Evolutionary conservation across 305 asterid genomes (phyloP).

Genomic region (Rubia balearica): DNA sequence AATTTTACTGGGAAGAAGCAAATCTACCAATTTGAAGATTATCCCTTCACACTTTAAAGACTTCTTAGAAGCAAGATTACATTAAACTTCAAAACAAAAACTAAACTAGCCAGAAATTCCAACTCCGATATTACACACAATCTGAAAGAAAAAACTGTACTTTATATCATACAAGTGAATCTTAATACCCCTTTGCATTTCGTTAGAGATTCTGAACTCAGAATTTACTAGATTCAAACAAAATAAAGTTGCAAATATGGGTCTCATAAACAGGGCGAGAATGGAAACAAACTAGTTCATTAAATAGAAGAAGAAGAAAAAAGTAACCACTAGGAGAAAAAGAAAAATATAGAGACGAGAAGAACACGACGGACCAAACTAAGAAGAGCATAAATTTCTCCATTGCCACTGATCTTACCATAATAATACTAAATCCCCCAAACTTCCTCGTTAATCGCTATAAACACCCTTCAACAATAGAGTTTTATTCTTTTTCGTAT

Average conservation of each 20-base stretch:
- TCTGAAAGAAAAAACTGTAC: neutral
- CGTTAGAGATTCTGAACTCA: neutral
- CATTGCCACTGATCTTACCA: constrained; percentile 25
- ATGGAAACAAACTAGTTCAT: neutral
- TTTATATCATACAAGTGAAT: neutral
- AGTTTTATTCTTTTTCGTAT: constrained; percentile 9
- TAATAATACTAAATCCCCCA: neutral
- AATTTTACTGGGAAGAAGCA: neutral
- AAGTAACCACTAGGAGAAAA: constrained; percentile 42
- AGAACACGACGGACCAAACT: constrained; percentile 17
- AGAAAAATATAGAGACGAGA: constrained; percentile 32
- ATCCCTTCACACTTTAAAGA: neutral
- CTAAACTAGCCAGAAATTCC: too few species aligned
- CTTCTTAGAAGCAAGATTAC: neutral
- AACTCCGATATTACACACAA: neutral
- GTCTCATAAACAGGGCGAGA: neutral
- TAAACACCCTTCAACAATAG: neutral
- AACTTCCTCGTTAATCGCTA: neutral
- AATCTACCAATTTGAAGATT: neutral
- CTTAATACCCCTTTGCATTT: neutral
- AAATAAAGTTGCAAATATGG: neutral
- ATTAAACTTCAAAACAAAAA: neutral
- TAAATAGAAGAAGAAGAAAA: neutral
- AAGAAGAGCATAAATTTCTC: constrained; percentile 29
- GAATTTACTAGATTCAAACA: neutral